phyloP scores from a whole-genome alignment of 768 basidiomycete genomes.

The Mycena epipterygia region DNA sequence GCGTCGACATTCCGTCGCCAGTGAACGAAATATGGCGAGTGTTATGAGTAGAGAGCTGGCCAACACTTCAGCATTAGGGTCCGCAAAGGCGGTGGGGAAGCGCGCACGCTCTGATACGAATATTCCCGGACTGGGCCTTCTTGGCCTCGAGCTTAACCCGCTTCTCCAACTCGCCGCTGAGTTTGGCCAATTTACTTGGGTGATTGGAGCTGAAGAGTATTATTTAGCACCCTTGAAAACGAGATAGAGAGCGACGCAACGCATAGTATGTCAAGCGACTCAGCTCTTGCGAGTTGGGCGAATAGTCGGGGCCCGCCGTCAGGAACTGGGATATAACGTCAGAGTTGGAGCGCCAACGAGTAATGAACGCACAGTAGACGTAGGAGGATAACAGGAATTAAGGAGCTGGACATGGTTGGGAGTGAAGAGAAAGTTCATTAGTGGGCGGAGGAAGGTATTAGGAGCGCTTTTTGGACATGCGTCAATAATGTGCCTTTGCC shows the following conservation, averaged over 20 bases:
- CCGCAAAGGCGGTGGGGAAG: background rate
- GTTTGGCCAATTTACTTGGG: slow-evolving; percentile 84
- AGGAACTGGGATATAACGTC: slow-evolving; percentile 54
- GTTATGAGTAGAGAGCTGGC: slow-evolving; percentile 84
- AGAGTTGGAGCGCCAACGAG: background rate
- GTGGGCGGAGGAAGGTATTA: slow-evolving; percentile 19
- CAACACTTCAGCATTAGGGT: slow-evolving; percentile 6
- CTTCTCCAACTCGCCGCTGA: slow-evolving; percentile 84
- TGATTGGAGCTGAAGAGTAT: slow-evolving; percentile 69
- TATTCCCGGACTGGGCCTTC: slow-evolving; percentile 82
- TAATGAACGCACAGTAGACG: slow-evolving; percentile 58
- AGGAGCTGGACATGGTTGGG: slow-evolving; percentile 89
- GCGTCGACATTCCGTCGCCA: slow-evolving; percentile 89
- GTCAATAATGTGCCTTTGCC: background rate
- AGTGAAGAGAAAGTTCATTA: slow-evolving; percentile 82
- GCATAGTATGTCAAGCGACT: slow-evolving; percentile 91
- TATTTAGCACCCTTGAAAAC: background rate
- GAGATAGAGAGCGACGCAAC: slow-evolving; percentile 44
- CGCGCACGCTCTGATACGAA: slow-evolving; percentile 84
- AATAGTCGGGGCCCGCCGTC: slow-evolving; percentile 82
- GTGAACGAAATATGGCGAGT: slow-evolving; percentile 82
- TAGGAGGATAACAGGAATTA: slow-evolving; percentile 88
- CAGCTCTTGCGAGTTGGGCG: slow-evolving; percentile 87
- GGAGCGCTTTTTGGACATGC: slow-evolving; percentile 22
- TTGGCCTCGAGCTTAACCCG: slow-evolving; percentile 71